Evolutionary conservation across 352 stramenopile species (phyloP).

Genomic region (Globisporangium solare): DNA sequence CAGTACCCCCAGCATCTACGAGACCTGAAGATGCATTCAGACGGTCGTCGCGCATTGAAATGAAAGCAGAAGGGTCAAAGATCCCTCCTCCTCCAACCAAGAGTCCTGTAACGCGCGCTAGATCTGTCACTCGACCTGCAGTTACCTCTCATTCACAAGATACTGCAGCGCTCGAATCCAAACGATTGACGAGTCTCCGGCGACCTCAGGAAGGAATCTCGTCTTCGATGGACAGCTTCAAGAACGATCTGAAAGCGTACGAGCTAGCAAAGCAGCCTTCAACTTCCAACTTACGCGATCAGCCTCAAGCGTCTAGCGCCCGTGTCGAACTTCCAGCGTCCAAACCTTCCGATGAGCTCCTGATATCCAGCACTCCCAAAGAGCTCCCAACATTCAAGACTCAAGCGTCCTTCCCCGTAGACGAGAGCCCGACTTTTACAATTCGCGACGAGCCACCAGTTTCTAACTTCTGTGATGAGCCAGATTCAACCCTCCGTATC

Average conservation of each 20-base stretch:
- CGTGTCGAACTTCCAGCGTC: too few species aligned
- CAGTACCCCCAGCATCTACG: constrained; percentile 7
- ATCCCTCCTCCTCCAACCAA: constrained; percentile 11
- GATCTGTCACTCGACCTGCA: background rate
- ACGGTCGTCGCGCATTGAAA: constrained; percentile 9
- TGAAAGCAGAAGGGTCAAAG: constrained; percentile 12
- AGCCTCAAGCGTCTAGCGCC: too few species aligned
- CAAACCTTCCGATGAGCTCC: too few species aligned
- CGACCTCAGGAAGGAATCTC: constrained; percentile 1
- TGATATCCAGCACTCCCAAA: too few species aligned
- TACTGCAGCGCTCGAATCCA: constrained; percentile 1
- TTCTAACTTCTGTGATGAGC: too few species aligned
- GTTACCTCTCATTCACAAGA: constrained; percentile 11
- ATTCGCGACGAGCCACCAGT: too few species aligned
- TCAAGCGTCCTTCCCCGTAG: too few species aligned
- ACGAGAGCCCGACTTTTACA: too few species aligned
- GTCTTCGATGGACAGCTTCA: constrained; percentile 3
- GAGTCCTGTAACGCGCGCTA: constrained; percentile 1
- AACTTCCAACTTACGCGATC: too few species aligned
- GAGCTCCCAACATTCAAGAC: too few species aligned
- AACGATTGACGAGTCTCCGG: constrained; percentile 5
- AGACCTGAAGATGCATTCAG: constrained; percentile 13
- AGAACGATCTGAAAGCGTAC: background rate
- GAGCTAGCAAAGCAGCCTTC: too few species aligned
- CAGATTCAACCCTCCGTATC: too few species aligned